phyloP scores from a whole-genome alignment of 352 stramenopile genomes.

The Phytopythium delawarense region DNA sequence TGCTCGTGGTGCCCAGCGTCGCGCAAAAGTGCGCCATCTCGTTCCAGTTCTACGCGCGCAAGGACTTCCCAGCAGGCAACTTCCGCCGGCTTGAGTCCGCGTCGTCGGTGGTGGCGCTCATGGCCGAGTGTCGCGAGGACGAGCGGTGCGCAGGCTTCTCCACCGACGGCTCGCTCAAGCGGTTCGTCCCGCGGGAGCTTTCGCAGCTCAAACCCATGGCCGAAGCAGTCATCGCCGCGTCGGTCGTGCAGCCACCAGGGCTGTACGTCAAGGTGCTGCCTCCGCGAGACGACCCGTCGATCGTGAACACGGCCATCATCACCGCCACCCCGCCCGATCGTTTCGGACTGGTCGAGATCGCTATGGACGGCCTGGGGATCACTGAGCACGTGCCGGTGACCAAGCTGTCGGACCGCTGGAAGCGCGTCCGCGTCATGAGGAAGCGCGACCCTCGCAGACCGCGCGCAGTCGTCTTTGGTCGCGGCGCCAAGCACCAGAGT shows the following conservation, averaged over 20 bases:
- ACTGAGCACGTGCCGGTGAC: constrained; percentile 42
- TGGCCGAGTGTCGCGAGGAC: constrained; percentile 59
- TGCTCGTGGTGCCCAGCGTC: constrained; percentile 56
- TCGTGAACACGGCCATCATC: constrained; percentile 57
- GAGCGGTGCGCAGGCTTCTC: constrained; percentile 69
- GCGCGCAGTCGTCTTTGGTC: constrained; percentile 45
- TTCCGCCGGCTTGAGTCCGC: constrained; percentile 38
- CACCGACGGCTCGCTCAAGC: constrained; percentile 69
- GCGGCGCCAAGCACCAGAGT: constrained; percentile 11
- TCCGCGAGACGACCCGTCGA: constrained; percentile 27
- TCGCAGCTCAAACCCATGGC: constrained; percentile 63
- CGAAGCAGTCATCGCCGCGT: neutral
- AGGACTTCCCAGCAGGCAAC: constrained; percentile 70
- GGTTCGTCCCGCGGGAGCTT: constrained; percentile 68
- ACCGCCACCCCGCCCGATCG: constrained; percentile 44
- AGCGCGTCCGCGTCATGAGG: constrained; percentile 46
- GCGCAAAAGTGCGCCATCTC: constrained; percentile 57
- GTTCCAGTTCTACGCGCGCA: constrained; percentile 76
- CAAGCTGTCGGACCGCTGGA: constrained; percentile 63
- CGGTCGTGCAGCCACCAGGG: constrained; percentile 30
- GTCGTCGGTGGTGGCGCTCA: constrained; percentile 33
- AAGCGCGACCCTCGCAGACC: constrained; percentile 28
- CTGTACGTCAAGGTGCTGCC: constrained; percentile 65
- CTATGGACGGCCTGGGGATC: constrained; percentile 51
- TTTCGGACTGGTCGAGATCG: constrained; percentile 54